These are phyloP conservation scores for Flaveria sonorensis DNA, from an alignment of 129 eudicot species.

Conservation along the genomic window DNA sequence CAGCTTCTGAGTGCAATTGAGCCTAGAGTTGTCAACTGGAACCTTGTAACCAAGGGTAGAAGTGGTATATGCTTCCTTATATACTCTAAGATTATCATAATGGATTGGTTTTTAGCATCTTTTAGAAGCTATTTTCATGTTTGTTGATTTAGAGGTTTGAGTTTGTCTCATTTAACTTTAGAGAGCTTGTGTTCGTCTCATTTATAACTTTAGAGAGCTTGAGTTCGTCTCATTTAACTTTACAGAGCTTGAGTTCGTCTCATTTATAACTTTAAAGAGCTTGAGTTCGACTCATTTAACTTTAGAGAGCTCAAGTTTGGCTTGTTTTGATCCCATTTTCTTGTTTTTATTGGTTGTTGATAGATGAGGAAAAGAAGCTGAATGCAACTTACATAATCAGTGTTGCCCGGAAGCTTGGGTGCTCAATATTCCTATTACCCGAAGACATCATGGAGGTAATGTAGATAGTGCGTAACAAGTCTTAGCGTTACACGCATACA, in stretches of 20 bases:
- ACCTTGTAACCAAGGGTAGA: slow-evolving; percentile 92
- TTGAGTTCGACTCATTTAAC: too few species aligned
- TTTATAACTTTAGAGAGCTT: not conserved
- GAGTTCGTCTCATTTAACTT: not conserved
- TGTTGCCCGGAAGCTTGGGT: slow-evolving; percentile 96
- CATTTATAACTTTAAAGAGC: not conserved
- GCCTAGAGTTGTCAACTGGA: slow-evolving; percentile 97
- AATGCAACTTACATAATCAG: slow-evolving; percentile 97
- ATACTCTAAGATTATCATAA: not conserved
- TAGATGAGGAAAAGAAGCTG: slow-evolving; percentile 92
- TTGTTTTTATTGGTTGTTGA: not conserved
- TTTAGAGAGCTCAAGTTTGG: too few species aligned
- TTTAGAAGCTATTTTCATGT: not conserved
- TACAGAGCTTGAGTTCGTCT: not conserved
- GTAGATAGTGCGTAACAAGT: not conserved
- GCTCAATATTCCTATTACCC: slow-evolving; percentile 89
- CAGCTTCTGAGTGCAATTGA: slow-evolving; percentile 93
- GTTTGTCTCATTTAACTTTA: not conserved
- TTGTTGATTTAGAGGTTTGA: not conserved
- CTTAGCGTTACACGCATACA: not conserved
- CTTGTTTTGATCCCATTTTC: not conserved
- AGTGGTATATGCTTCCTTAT: slow-evolving; percentile 46
- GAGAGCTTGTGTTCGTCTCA: not conserved
- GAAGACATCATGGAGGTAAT: slow-evolving; percentile 96
- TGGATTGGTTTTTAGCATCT: not conserved